These are phyloP conservation scores for Tolypocladium cylindrosporum DNA, from an alignment of 2,329 filamentous ascomycete species.

Conservation along the genomic window DNA sequence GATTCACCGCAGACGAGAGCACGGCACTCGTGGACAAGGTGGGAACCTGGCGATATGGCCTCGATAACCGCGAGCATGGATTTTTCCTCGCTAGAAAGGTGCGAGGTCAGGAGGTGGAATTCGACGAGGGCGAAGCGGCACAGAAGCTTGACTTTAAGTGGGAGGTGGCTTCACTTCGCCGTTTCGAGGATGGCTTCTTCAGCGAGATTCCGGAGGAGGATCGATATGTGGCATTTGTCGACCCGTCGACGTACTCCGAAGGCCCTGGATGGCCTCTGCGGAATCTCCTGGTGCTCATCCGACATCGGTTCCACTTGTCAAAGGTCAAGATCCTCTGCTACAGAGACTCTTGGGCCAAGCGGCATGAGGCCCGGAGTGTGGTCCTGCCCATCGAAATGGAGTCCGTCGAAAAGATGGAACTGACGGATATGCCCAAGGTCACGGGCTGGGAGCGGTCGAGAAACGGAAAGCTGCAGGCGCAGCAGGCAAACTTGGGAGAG, in stretches of 20 bases:
- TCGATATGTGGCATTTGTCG: slow-evolving; percentile 76
- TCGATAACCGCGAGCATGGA: slow-evolving; percentile 77
- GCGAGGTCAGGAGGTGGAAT: slow-evolving; percentile 30
- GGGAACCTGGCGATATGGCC: slow-evolving; percentile 76
- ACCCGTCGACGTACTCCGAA: slow-evolving; percentile 81
- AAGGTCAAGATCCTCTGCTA: slow-evolving; percentile 84
- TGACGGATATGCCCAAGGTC: slow-evolving; percentile 65
- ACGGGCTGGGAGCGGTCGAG: slow-evolving; percentile 91
- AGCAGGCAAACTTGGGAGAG: slow-evolving; percentile 73
- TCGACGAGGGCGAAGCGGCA: slow-evolving; percentile 36
- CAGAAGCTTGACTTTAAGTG: slow-evolving; percentile 57
- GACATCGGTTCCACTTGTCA: slow-evolving; percentile 67
- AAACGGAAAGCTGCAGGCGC: slow-evolving; percentile 65
- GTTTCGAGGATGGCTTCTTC: slow-evolving; percentile 85
- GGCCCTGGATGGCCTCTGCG: slow-evolving; percentile 89
- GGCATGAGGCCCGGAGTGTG: slow-evolving; percentile 74
- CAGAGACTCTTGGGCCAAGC: slow-evolving; percentile 66
- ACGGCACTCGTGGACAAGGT: slow-evolving; percentile 71
- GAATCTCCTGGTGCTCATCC: slow-evolving; percentile 77
- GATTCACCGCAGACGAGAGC: slow-evolving; percentile 59
- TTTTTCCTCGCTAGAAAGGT: slow-evolving; percentile 91
- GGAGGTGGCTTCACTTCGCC: slow-evolving; percentile 65
- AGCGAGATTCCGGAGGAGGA: slow-evolving; percentile 60
- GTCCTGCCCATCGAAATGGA: slow-evolving; percentile 59
- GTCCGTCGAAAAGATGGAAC: slow-evolving; percentile 29